Evolutionary conservation across 1,284 basidiomycete species (phyloP).

Genomic region (Ganoderma meredithae): DNA sequence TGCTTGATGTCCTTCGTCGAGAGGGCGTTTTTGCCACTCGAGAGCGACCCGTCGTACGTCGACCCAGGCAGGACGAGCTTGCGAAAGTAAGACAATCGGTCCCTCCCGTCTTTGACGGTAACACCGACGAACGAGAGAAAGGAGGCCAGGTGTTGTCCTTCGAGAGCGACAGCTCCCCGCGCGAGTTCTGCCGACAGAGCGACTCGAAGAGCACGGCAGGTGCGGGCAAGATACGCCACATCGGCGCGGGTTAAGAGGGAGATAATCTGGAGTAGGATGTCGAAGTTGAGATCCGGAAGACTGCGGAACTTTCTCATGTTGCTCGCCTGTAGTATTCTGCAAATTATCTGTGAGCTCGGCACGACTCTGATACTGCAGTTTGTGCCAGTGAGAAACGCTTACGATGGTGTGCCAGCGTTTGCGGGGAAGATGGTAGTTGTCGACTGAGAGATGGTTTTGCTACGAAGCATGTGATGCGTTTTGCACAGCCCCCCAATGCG

Average conservation of each 20-base stretch:
- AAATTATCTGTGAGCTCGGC: not conserved
- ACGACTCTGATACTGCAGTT: too few species aligned
- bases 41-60: not conserved
- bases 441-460: not conserved
- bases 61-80: not conserved
- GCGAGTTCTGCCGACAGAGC: not conserved
- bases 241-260: not conserved
- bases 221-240: not conserved
- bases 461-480: not conserved
- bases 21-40: not conserved
- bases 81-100: not conserved
- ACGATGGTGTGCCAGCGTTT: not conserved
- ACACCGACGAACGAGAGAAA: not conserved
- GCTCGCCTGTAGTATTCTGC: not conserved
- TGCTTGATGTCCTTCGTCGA: not conserved
- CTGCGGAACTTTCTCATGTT: not conserved
- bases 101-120: not conserved
- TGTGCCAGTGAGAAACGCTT: not conserved
- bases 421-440: not conserved
- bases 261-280: not conserved
- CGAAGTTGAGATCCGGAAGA: constrained; percentile 4
- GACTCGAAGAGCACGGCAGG: not conserved
- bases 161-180: not conserved
- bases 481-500: not conserved
- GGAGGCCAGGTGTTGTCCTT: not conserved